phyloP scores from a whole-genome alignment of 306 rosid species.

The Ammopiptanthus mongolicus region DNA sequence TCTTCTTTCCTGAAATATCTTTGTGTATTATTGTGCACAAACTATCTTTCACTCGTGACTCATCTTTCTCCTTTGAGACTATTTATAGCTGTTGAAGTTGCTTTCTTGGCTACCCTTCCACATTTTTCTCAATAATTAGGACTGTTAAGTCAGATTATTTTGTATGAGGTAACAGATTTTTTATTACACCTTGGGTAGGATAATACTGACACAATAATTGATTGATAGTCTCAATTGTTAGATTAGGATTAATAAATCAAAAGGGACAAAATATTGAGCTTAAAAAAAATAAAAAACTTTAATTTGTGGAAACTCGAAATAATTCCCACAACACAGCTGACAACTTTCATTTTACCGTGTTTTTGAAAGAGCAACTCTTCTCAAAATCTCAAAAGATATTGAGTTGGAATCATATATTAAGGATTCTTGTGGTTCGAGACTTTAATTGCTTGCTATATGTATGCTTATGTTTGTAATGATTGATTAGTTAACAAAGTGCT shows the following conservation, averaged over 20 bases:
- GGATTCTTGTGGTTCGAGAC: not conserved
- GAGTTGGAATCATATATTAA: too few species aligned
- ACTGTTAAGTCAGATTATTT: not conserved
- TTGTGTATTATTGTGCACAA: not conserved
- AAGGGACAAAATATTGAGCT: too few species aligned
- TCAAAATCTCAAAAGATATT: too few species aligned
- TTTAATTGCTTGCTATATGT: not conserved
- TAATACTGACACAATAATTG: not conserved
- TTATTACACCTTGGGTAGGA: not conserved
- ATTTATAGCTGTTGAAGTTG: not conserved
- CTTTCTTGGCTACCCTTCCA: not conserved
- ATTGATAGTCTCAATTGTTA: not conserved
- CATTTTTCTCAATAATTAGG: not conserved
- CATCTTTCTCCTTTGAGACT: not conserved
- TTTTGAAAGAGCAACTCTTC: too few species aligned
- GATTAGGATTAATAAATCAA: too few species aligned
- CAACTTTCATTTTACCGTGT: too few species aligned
- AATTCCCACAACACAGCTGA: too few species aligned
- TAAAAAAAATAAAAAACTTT: too few species aligned
- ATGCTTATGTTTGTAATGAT: not conserved
- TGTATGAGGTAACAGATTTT: not conserved
- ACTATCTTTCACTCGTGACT: not conserved
- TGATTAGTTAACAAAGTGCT: not conserved
- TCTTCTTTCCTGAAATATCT: conserved; percentile 17
- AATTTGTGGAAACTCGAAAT: too few species aligned